phyloP scores from a whole-genome alignment of 2,329 filamentous ascomycete species.

The Aspergillus fijiensis region DNA sequence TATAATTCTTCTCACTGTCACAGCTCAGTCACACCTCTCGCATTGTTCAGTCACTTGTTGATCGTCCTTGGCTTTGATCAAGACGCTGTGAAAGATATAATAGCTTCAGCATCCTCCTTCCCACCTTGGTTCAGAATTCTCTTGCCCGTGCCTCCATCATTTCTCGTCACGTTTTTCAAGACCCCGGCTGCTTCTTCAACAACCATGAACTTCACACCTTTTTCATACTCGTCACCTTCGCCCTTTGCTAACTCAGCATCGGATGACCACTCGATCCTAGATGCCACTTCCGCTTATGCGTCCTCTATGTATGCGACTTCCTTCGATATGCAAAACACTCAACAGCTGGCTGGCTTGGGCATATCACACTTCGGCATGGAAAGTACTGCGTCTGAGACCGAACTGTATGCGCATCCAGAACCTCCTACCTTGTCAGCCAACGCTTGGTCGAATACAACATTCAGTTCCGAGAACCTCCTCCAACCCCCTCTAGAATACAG shows the following conservation, averaged over 20 bases:
- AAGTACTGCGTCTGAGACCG: conserved; percentile 21
- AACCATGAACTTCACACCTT: conserved; percentile 26
- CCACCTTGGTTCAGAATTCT: neutral
- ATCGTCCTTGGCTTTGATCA: neutral
- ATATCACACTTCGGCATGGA: conserved; percentile 31
- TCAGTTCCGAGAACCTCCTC: conserved; percentile 21
- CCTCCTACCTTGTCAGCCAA: conserved; percentile 22
- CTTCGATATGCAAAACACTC: conserved; percentile 18
- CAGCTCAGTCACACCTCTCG: neutral
- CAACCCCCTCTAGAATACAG: conserved; percentile 23
- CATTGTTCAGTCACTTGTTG: neutral
- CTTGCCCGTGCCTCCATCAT: neutral
- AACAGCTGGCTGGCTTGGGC: conserved; percentile 30
- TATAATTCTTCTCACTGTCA: conserved; percentile 10
- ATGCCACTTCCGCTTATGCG: conserved; percentile 24
- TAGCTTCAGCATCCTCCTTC: neutral
- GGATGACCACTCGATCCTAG: conserved; percentile 16
- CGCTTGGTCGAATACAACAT: conserved; percentile 25
- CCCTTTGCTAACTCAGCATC: conserved; percentile 13
- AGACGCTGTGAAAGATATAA: neutral
- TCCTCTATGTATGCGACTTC: conserved; percentile 20
- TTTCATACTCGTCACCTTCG: conserved; percentile 22
- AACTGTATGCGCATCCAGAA: conserved; percentile 19
- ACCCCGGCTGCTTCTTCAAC: neutral
- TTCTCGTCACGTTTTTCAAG: neutral